Conservation (phyloP, 257 asterid genomes). For the Solanum megistacrolobum region DNA sequence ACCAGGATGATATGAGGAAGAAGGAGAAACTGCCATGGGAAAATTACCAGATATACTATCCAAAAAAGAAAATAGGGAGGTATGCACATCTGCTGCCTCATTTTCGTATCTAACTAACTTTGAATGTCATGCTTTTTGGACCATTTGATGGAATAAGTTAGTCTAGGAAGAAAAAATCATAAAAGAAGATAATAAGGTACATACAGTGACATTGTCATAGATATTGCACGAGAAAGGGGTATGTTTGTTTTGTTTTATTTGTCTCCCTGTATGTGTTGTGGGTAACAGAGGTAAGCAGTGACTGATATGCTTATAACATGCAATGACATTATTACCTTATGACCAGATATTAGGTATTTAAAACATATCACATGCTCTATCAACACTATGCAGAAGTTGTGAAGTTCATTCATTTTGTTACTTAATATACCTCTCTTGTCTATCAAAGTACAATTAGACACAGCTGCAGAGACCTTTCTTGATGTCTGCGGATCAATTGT, state of each 20-base stretch:
- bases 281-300: neutral
- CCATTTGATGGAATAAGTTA: neutral
- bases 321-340: neutral
- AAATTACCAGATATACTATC: no score
- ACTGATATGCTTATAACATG: neutral
- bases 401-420: neutral
- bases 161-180: neutral
- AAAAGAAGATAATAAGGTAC: neutral
- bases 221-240: neutral
- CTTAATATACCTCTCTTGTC: slow-evolving; percentile 31
- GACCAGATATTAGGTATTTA: neutral
- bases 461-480: slow-evolving; percentile 49
- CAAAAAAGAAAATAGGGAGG: neutral
- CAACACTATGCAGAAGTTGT: neutral
- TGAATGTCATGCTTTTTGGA: neutral
- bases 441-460: slow-evolving; percentile 32
- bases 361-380: neutral
- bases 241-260: neutral
- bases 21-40: no score
- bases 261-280: neutral
- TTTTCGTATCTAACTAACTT: neutral
- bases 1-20: no score
- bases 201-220: neutral
- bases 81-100: neutral
- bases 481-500: slow-evolving; percentile 95